Evolutionary conservation across 2,329 filamentous ascomycete genomes (phyloP).

Genomic region (Calonectria pseudoreteaudii): DNA sequence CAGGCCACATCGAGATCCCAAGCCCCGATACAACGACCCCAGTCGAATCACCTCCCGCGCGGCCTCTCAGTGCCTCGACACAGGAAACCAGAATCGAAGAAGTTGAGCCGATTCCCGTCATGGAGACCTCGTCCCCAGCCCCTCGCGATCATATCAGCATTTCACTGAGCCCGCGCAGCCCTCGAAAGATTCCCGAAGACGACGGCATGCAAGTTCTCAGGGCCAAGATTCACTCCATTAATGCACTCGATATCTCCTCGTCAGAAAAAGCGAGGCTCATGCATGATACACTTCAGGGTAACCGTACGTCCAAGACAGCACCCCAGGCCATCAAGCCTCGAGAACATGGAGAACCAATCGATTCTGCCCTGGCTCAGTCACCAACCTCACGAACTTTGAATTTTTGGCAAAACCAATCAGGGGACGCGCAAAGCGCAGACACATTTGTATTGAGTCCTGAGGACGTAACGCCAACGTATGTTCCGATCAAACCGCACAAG

Average conservation of each 20-base stretch:
- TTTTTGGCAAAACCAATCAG: conserved; percentile 66
- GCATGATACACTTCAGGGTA: conserved; percentile 77
- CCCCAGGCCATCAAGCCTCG: conserved; percentile 30
- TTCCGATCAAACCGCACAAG: conserved; percentile 61
- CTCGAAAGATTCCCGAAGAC: conserved; percentile 72
- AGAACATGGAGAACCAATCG: conserved; percentile 35
- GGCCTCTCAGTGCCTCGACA: conserved; percentile 50
- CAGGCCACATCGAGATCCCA: conserved; percentile 35
- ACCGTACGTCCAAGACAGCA: conserved; percentile 55
- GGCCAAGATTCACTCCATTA: conserved; percentile 75
- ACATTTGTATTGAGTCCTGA: conserved; percentile 66
- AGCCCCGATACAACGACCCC: conserved; percentile 34
- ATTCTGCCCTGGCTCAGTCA: conserved; percentile 53
- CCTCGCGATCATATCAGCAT: conserved; percentile 50
- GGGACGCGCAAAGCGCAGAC: conserved; percentile 52
- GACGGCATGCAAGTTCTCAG: conserved; percentile 81
- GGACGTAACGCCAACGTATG: conserved; percentile 77
- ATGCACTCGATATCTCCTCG: conserved; percentile 67
- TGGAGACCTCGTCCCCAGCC: conserved; percentile 34
- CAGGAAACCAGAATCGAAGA: conserved; percentile 50
- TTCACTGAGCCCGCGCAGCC: conserved; percentile 44
- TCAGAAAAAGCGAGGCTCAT: conserved; percentile 78
- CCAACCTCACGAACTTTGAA: conserved; percentile 62
- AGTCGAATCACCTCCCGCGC: conserved; percentile 41
- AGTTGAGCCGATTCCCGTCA: conserved; percentile 30